Percentiles rank a stretch among this genome's conserved stretches.
Conservation (phyloP, 179 eudicot genomes). For the Sideroxylon spinosum region DNA sequence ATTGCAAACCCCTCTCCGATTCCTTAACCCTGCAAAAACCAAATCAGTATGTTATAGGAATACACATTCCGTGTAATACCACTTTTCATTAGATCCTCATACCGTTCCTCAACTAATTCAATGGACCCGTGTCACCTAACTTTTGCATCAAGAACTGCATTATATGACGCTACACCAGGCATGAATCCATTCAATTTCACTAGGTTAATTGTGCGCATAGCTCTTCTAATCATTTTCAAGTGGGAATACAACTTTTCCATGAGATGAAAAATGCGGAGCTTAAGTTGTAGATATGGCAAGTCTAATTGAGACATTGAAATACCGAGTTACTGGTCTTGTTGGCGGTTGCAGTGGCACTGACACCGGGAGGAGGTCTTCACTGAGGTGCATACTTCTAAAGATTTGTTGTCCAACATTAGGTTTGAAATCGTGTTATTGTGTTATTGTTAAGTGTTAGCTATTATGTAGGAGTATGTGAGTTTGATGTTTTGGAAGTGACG, state of each 20-base stretch:
- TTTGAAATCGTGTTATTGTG: too few relatives aligned
- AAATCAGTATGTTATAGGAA: constrained; percentile 71
- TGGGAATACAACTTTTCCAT: constrained; percentile 59
- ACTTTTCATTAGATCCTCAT: constrained; percentile 40
- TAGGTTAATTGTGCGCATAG: constrained; percentile 41
- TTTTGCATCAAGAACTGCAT: constrained; percentile 63
- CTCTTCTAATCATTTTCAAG: constrained; percentile 57
- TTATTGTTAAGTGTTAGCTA: too few relatives aligned
- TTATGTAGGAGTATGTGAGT: too few relatives aligned
- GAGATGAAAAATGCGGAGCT: constrained; percentile 74
- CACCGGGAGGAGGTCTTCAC: constrained; percentile 35
- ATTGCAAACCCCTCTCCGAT: constrained; percentile 40
- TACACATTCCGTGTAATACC: constrained; percentile 70
- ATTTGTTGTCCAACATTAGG: too few relatives aligned
- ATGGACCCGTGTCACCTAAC: constrained; percentile 29
- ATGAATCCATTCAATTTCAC: constrained; percentile 67
- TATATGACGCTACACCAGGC: constrained; percentile 73
- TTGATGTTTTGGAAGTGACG: too few relatives aligned
- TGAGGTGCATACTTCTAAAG: too few relatives aligned
- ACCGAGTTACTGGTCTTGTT: constrained; percentile 24
- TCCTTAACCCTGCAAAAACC: constrained; percentile 48
- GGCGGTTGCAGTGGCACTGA: constrained; percentile 11
- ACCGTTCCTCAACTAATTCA: constrained; percentile 33
- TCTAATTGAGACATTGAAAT: constrained; percentile 44
- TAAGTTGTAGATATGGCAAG: constrained; percentile 51